Conservation (phyloP, 2,329 filamentous ascomycete genomes). For the Scortechinia acanthostroma region DNA sequence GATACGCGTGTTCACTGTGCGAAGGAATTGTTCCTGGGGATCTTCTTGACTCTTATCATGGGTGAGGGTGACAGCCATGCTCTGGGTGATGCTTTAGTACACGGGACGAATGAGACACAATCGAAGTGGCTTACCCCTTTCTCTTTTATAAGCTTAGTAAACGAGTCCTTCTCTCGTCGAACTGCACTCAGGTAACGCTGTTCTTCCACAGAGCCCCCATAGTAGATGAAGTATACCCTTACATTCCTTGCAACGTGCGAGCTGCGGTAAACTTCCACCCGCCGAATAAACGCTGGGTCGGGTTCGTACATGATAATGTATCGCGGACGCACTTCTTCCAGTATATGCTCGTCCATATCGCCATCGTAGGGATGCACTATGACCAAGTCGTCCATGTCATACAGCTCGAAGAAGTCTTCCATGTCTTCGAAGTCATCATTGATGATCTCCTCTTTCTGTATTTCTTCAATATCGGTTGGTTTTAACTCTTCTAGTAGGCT, state of each 20-base stretch:
- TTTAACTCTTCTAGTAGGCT: constrained; percentile 51
- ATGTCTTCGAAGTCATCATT: constrained; percentile 45
- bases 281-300: constrained; percentile 84
- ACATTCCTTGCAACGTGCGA: constrained; percentile 86
- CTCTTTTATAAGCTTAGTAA: constrained; percentile 90
- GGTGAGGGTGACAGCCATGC: not conserved
- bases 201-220: constrained; percentile 88
- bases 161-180: constrained; percentile 91
- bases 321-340: constrained; percentile 85
- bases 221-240: constrained; percentile 94
- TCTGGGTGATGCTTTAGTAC: constrained; percentile 1
- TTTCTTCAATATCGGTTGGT: constrained; percentile 75
- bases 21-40: constrained; percentile 83
- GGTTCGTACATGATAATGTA: constrained; percentile 99
- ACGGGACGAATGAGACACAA: no score
- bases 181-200: constrained; percentile 85
- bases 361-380: constrained; percentile 90
- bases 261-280: constrained; percentile 91
- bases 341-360: constrained; percentile 90
- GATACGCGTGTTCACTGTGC: constrained; percentile 93
- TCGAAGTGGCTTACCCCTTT: constrained; percentile 36
- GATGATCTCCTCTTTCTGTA: constrained; percentile 70
- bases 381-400: constrained; percentile 84
- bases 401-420: constrained; percentile 61
- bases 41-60: constrained; percentile 58